These are phyloP conservation scores for Sanguinoderma infundibulare DNA, from an alignment of 1,284 basidiomycete species.

Conservation along the genomic window DNA sequence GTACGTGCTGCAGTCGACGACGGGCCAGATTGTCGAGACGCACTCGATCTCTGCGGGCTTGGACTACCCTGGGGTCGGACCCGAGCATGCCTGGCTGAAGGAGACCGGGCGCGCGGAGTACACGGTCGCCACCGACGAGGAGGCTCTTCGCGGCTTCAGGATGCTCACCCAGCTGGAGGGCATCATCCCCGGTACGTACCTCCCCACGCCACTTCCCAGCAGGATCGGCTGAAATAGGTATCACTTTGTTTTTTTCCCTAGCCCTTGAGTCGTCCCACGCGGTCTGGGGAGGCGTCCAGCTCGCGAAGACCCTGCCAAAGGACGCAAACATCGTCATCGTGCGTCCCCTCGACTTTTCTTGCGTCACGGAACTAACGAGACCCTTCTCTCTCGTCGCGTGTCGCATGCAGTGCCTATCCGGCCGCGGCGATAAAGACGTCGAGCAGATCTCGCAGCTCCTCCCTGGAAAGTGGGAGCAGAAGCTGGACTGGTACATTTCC, in stretches of 20 bases:
- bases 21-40: slow-evolving; percentile 95
- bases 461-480: slow-evolving; percentile 87
- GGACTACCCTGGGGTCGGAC: slow-evolving; percentile 93
- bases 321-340: slow-evolving; percentile 92
- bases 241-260: slow-evolving; percentile 33
- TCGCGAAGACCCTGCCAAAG: slow-evolving; percentile 86
- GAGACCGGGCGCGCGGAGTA: slow-evolving; percentile 95
- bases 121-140: slow-evolving; percentile 89
- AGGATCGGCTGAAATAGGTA: not conserved
- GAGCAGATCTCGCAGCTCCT: slow-evolving; percentile 87
- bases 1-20: slow-evolving; percentile 88
- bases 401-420: slow-evolving; percentile 87
- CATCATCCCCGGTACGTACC: slow-evolving; percentile 86
- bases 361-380: not conserved
- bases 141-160: slow-evolving; percentile 93
- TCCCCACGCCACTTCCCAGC: not conserved
- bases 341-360: slow-evolving; percentile 34
- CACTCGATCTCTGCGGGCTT: slow-evolving; percentile 97
- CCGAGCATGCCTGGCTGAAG: slow-evolving; percentile 97
- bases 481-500: slow-evolving; percentile 82
- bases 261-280: slow-evolving; percentile 97
- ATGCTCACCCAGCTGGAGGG: slow-evolving; percentile 93
- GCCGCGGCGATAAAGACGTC: slow-evolving; percentile 94
- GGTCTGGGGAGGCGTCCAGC: slow-evolving; percentile 87
- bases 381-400: not conserved